Base-by-base conservation (phyloP, 208 protist species). In the Leishmania arabica region DNA sequence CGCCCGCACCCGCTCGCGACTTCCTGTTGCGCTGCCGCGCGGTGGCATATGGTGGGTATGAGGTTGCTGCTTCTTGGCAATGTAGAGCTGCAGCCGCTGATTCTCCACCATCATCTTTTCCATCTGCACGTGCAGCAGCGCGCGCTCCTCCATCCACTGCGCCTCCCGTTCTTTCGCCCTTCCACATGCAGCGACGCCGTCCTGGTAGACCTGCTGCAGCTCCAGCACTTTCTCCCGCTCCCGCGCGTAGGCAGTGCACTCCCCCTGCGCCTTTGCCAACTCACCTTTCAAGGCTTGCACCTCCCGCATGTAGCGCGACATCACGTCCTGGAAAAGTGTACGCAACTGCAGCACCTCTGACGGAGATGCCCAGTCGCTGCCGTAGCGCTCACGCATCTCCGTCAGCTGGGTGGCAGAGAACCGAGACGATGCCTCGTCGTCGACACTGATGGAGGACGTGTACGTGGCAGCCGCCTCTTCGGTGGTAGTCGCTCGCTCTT, bases 321-420 rank as follows among this genome's bases (percentile, higher is more conserved):
- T 66, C 7, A 95, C 27, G 51, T 89, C 83, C 21, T 81, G 81
- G 58, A 80, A 88, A 49, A 90, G 64, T 0, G 81, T 37, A 3
- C 88, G 93, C 70, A 96, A 74, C 80, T 93, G 90, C 74, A 91
- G 84, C 62, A 96, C 87, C 80, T 96, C 93, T 27, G 80, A 56
- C 15, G 93, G 93, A 2, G 93, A 96, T 34, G 93, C 93, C 93
- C 93, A 96, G 79, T 94, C 76, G 69, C 76, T 79, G 42, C 60
- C 69, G 58, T 64, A 70, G 34, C 49, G 47, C 53, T 19, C 75
- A 3, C 75, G 17, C 15, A 21, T 40, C 60, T 47, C 56, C 56
- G 42, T 11, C 58, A 66, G 64, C 34, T 42, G 53, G 40, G 51
- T n/a, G 34, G 60, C 40, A 17, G 76, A 71, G 31, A 62, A 27